Evolutionary conservation across 78 protist species (phyloP).

Genomic region (Protostelium mycophagum): DNA sequence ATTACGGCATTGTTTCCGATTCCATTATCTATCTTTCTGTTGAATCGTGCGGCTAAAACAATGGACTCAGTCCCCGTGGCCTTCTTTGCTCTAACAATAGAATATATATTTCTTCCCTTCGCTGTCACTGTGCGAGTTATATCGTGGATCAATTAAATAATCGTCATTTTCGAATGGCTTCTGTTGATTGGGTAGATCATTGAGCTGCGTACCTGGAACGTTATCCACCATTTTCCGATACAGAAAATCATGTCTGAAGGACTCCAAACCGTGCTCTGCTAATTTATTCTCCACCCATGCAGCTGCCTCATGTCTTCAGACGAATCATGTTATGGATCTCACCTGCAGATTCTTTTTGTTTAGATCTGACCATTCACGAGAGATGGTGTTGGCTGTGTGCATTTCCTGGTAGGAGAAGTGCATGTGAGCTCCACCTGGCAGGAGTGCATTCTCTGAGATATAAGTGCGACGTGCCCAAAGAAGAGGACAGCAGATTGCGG

Average conservation of each 20-base stretch:
- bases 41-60: slow-evolving; percentile 16
- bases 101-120: slow-evolving; percentile 32
- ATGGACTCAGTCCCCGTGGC: slow-evolving; percentile 50
- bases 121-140: not conserved
- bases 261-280: not conserved
- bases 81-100: slow-evolving; percentile 53
- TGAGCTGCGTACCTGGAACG: not conserved
- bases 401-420: not conserved
- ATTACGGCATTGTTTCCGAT: not conserved
- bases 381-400: not conserved
- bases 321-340: not conserved
- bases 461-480: slow-evolving; percentile 43
- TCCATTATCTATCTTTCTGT: not conserved
- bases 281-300: not conserved
- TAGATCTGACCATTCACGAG: not conserved
- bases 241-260: not conserved
- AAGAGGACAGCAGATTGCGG: not conserved
- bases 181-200: too few species aligned
- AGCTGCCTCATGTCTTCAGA: not conserved
- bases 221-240: not conserved
- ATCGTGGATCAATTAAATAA: too few species aligned
- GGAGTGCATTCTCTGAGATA: slow-evolving; percentile 65
- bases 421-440: slow-evolving; percentile 48
- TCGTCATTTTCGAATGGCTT: too few species aligned
- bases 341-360: not conserved